Evolutionary conservation across 2,329 filamentous ascomycete genomes (phyloP).

Genomic region (Didymella arachidicola): DNA sequence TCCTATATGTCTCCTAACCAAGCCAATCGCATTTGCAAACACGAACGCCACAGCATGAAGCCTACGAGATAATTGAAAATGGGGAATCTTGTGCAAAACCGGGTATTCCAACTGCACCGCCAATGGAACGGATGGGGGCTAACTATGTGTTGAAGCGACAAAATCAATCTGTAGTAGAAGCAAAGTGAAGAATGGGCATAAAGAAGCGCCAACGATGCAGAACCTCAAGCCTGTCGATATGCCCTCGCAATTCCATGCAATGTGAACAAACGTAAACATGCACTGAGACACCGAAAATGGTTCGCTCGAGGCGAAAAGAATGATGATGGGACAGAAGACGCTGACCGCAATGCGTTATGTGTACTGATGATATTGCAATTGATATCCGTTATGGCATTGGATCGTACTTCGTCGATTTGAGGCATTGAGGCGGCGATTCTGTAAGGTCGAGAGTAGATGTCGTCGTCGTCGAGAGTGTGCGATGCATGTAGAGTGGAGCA

Average conservation of each 20-base stretch:
- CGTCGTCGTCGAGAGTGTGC: not conserved
- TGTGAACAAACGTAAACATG: slow-evolving; percentile 36
- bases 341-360: slow-evolving; percentile 10
- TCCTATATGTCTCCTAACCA: slow-evolving; percentile 23
- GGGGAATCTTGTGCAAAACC: slow-evolving; percentile 43
- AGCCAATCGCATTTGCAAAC: slow-evolving; percentile 30
- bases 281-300: slow-evolving; percentile 33
- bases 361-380: slow-evolving; percentile 9
- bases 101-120: slow-evolving; percentile 23
- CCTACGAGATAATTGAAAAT: slow-evolving; percentile 27
- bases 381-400: slow-evolving; percentile 3
- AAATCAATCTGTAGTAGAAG: slow-evolving; percentile 23
- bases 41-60: slow-evolving; percentile 21
- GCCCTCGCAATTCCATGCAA: slow-evolving; percentile 42
- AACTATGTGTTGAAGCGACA: slow-evolving; percentile 25
- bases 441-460: not conserved
- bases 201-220: slow-evolving; percentile 35
- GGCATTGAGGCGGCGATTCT: not conserved
- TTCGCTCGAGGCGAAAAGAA: slow-evolving; percentile 19
- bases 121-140: slow-evolving; percentile 30
- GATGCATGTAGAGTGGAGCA: slow-evolving; percentile 5
- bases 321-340: slow-evolving; percentile 4
- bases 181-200: slow-evolving; percentile 26
- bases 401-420: slow-evolving; percentile 11
- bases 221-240: slow-evolving; percentile 22